These are phyloP conservation scores for Ceriops tagal DNA, from an alignment of 345 rosid species.

Conservation along the genomic window DNA sequence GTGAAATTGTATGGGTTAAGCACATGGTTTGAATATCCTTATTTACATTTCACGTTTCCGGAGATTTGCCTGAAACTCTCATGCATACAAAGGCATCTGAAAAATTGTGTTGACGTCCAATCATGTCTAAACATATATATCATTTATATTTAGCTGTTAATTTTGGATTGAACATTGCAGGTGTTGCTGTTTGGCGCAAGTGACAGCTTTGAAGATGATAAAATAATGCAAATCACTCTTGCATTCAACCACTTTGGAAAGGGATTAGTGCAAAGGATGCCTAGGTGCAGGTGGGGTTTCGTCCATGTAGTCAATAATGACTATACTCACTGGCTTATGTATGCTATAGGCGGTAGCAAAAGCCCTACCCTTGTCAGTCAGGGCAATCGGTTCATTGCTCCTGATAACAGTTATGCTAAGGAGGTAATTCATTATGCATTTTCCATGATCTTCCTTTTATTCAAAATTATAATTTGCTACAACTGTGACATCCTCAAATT, in stretches of 20 bases:
- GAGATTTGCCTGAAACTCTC: too few relatives aligned
- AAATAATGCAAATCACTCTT: constrained; percentile 63
- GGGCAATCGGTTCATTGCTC: constrained; percentile 79
- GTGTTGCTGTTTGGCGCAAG: constrained; percentile 68
- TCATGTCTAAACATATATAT: too few relatives aligned
- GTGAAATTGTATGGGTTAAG: too few relatives aligned
- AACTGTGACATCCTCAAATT: too few relatives aligned
- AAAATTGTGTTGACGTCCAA: too few relatives aligned
- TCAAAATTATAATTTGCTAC: too few relatives aligned
- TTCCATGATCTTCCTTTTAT: too few relatives aligned
- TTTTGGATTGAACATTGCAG: constrained; percentile 25
- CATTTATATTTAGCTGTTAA: not conserved
- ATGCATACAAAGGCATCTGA: too few relatives aligned
- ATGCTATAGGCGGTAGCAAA: constrained; percentile 65
- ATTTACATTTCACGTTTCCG: too few relatives aligned
- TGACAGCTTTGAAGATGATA: constrained; percentile 33
- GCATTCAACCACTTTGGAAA: constrained; percentile 73
- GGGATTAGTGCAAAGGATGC: constrained; percentile 74
- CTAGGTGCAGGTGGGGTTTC: constrained; percentile 56
- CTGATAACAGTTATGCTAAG: constrained; percentile 36
- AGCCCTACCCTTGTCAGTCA: constrained; percentile 66
- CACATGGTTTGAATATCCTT: too few relatives aligned
- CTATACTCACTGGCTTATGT: constrained; percentile 69
- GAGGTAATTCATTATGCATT: constrained; percentile 29
- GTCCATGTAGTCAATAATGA: constrained; percentile 75